Evolutionary conservation across 2,329 filamentous ascomycete genomes (phyloP), one percentile per base, ranked within the genome.

Genomic region (Alternaria alternata): DNA sequence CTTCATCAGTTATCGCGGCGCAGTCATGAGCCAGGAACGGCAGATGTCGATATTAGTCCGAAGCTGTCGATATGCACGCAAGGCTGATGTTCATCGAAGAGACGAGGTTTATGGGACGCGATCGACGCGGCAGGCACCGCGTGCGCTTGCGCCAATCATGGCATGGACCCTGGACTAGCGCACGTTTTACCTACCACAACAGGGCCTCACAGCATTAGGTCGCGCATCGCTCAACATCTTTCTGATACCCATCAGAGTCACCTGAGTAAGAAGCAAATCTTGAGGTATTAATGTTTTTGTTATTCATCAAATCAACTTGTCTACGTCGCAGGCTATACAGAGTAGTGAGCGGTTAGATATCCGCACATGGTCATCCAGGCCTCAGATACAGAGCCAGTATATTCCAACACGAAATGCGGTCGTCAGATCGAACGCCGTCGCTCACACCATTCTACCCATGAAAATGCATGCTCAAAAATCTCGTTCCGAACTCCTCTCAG

Each of bases 381-480:
- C 34, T 46, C 32, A 51, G 47, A 56, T 51, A n/a, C 26, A 14
- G 51, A 46, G 24, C 41, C 26, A 46, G 20, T 42, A 36, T 14
- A 42, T 14, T 18, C 32, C 47, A 47, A 52, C 32, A 46, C 52
- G 12, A 42, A 57, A 48, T 52, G 34, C 22, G 52, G 34, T 48
- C 16, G 46, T 42, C 49, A 57, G 38, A 54, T 47, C 60, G 63
- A 73, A 71, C 67, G 67, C 70, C 68, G 18, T 14, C 53, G 52
- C 41, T 58, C 69, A 57, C 66, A 69, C 68, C 62, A 61, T 57
- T 72, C 74, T 73, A 75, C 51, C 52, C 57, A 22, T 59, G 58
- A 63, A 68, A 74, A 77, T 76, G 73, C 70, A 59, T 56, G 14
- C 34, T 70, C 47, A 51, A 65, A 38, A 63, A 41, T 26, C 47